phyloP scores from a whole-genome alignment of 306 rosid genomes.

The Vachellia collinsii region DNA sequence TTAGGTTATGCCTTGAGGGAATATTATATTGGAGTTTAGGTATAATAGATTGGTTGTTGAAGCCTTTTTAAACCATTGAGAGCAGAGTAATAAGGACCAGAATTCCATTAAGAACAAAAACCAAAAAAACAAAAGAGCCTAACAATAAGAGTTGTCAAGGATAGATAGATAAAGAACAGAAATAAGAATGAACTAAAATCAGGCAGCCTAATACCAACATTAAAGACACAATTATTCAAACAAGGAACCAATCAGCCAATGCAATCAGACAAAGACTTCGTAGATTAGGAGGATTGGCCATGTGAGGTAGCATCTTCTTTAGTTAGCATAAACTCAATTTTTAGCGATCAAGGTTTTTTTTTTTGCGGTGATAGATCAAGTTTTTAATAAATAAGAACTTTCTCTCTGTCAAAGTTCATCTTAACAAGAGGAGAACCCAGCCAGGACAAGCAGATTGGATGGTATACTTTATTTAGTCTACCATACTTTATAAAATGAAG shows the following conservation, averaged over 20 bases:
- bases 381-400: too few species aligned
- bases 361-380: too few species aligned
- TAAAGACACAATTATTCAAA: not conserved
- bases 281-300: not conserved
- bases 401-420: not conserved
- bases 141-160: not conserved
- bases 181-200: conserved; percentile 3
- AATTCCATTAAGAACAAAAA: too few species aligned
- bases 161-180: conserved; percentile 11
- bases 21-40: conserved; percentile 32
- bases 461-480: too few species aligned
- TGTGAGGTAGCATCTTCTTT: not conserved
- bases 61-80: not conserved
- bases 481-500: too few species aligned
- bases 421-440: not conserved
- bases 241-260: not conserved
- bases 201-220: conserved; percentile 7
- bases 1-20: conserved; percentile 19
- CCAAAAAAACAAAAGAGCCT: not conserved
- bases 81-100: not conserved
- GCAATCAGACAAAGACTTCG: not conserved
- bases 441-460: not conserved
- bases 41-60: conserved; percentile 9
- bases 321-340: not conserved
- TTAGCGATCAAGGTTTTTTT: too few species aligned